Evolutionary conservation across 169 alveolate species (phyloP), one percentile per base, ranked within the genome.

Genomic region (Plasmodium relictum): DNA sequence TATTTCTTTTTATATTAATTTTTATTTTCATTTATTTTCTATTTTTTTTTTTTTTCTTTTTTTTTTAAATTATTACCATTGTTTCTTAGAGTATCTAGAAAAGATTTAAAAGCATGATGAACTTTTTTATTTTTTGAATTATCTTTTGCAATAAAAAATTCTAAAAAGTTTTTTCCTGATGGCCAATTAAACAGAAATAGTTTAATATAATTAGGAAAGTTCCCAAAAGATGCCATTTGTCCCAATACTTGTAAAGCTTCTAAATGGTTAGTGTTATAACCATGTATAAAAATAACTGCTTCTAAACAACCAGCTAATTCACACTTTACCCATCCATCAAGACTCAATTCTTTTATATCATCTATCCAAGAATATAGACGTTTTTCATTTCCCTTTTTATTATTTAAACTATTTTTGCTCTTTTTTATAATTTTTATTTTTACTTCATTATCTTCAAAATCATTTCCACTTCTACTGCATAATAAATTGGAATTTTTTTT

Each of bases 131-230:
- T 88, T 50, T 88, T 65, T 5, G 95, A 73, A 42, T 76, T 78
- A 12, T 87, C 93, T 42, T 88, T 89, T 22, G 96, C 96, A 10
- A 62, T 72, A 59, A 91, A 88, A 16, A 88, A 89, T 48, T 91
- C 90, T 45, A 92, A 63, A 59, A 88, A 31, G 20, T 88, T 87
- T 45, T 86, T 94, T 18, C 95, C 95, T 14, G 95, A 80, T n/a
- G 97, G 97, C 97, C 97, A 95, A 6, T 94, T 88, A 87, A 95
- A 95, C 1, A 93, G 88, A 66, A 95, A 65, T 0, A 97, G 96
- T 44, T 95, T 95, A 31, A 95, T 94, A 58, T 95, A 95, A 54
- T 93, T 94, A 12, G 97, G 97, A 42, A 93, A 95, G 71, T 95
- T 93, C 20, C 97, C 96, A 59, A 91, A 91, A n/a, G 96, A 91